These are phyloP conservation scores for Hansenula anomala DNA, from an alignment of 1,139 yeast species.

Conservation along the genomic window DNA sequence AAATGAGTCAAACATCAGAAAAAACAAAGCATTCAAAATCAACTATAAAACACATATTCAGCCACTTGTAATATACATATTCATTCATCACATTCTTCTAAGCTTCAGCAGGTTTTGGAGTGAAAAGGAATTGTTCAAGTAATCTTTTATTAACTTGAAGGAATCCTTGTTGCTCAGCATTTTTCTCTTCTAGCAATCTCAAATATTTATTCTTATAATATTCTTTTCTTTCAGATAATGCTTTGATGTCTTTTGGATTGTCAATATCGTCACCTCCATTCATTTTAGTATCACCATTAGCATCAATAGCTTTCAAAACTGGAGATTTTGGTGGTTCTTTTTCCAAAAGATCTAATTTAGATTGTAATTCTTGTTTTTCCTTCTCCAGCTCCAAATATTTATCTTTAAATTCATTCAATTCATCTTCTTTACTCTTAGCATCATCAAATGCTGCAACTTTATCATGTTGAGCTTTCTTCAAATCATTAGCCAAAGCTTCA, in stretches of 20 bases:
- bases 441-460: neutral
- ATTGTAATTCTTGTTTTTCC: conserved; percentile 1
- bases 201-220: conserved; percentile 11
- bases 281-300: neutral
- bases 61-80: too few species aligned
- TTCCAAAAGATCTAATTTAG: conserved; percentile 1
- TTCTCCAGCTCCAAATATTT: conserved; percentile 6
- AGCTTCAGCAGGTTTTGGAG: too few species aligned
- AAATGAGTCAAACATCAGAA: too few species aligned
- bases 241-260: neutral
- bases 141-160: conserved; percentile 6
- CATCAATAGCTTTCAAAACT: neutral
- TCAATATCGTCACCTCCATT: neutral
- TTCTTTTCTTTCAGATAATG: conserved; percentile 9
- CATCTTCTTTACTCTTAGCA: too few species aligned
- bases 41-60: too few species aligned
- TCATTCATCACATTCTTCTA: too few species aligned
- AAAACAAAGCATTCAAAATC: too few species aligned
- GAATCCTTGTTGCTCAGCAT: conserved; percentile 8
- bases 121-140: conserved; percentile 11
- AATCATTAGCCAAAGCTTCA: conserved; percentile 2
- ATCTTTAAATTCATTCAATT: neutral
- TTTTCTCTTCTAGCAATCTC: conserved; percentile 9
- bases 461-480: conserved; percentile 4
- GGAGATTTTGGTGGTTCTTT: neutral